Evolutionary conservation across 2,329 filamentous ascomycete genomes (phyloP), one percentile per base, ranked within the genome.

Genomic region (Zarea fungicola): DNA sequence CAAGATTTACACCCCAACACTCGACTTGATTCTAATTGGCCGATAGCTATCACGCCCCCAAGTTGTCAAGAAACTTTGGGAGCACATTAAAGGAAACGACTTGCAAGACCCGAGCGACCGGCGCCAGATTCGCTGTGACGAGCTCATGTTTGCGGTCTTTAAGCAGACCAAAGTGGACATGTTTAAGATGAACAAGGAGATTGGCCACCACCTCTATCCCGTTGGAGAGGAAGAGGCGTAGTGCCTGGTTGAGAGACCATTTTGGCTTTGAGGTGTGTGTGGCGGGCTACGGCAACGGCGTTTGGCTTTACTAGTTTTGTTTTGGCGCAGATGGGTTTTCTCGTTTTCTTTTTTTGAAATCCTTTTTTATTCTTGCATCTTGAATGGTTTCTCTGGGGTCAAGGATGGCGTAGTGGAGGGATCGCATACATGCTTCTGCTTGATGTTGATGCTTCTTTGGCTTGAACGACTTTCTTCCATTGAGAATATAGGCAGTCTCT

Each of bases 131-230:
- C 74, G 82, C 23, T 99, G 93, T 70, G 93, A 99, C 67, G 89
- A 95, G 21, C 83, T 82, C 58, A 86, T 99, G 85, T 84, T 88
- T 52, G 86, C 87, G 6, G 87, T 99, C 7, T 99, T 99, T 73
- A 95, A 95, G 67, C 80, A 87, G 61, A 82, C 90, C 60, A 87
- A 81, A 61, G 87, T 99, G 42, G 89, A 97, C 69, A 99, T 99
- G 93, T 99, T 99, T 68, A 91, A 89, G 58, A 97, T 99, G 92
- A 97, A 96, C 75, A 96, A 96, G 74, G 81, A 96, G 14, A 81
- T 97, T 10, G 89, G 88, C 54, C 84, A 86, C 64, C 92, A 97
- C 62, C 75, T 97, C 32, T 96, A 95, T 63, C 87, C 86, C 3
- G 77, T 88, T 41, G 89, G 92, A 46, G 89, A 93, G 65, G 82